Evolutionary conservation across 768 basidiomycete genomes (phyloP).

Genomic region (Collybiopsis luxurians): DNA sequence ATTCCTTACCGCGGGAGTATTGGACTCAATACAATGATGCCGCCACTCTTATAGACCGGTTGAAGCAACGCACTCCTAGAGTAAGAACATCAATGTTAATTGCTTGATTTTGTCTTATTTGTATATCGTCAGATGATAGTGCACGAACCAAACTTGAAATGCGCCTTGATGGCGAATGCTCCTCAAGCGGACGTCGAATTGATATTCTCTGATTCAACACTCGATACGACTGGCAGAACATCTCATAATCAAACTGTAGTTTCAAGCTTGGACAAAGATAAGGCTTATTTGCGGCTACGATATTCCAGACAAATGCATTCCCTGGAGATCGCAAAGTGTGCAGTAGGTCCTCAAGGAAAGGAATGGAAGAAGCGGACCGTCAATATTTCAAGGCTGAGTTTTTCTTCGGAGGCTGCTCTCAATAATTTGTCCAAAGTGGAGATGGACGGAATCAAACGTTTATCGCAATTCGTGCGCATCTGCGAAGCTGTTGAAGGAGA

Average conservation of each 20-base stretch:
- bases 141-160: slow-evolving; percentile 36
- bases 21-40: slow-evolving; percentile 49
- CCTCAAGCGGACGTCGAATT: slow-evolving; percentile 49
- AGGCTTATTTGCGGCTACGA: slow-evolving; percentile 31
- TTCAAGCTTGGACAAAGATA: slow-evolving; percentile 1
- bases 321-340: slow-evolving; percentile 34
- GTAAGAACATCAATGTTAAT: slow-evolving; percentile 21
- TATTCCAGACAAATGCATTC: slow-evolving; percentile 29
- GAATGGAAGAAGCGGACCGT: slow-evolving; percentile 38
- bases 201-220: slow-evolving; percentile 18
- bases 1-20: slow-evolving; percentile 36
- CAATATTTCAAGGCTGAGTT: slow-evolving; percentile 14
- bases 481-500: slow-evolving; percentile 9
- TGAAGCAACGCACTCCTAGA: slow-evolving; percentile 53
- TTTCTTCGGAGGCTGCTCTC: background rate
- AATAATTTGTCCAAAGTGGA: background rate
- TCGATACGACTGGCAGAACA: background rate
- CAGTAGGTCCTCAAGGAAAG: slow-evolving; percentile 25
- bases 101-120: background rate
- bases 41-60: slow-evolving; percentile 37
- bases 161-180: slow-evolving; percentile 50
- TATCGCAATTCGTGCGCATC: slow-evolving; percentile 7
- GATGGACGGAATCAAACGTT: background rate
- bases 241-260: background rate
- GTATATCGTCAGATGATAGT: slow-evolving; percentile 35